Conservation (phyloP, 495 filamentous ascomycete genomes). For the Parathielavia hyrcaniae region DNA sequence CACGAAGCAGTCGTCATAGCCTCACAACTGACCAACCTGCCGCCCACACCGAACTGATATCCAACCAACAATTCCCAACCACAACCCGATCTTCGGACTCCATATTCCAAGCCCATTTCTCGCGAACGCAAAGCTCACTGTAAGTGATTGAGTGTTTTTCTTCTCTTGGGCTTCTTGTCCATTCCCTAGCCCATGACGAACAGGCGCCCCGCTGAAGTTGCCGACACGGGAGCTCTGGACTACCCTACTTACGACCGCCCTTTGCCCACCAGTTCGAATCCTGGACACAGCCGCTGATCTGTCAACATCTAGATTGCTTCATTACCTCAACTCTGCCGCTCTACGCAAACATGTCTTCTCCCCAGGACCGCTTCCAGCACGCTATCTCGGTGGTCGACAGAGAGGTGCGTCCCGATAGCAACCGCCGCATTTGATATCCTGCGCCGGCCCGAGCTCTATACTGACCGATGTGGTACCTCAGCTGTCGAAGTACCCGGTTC, state of each 20-base stretch:
- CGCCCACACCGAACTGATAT: slow-evolving; percentile 3
- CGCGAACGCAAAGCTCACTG: background rate
- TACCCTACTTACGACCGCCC: background rate
- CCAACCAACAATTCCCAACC: no score
- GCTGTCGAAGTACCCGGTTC: slow-evolving; percentile 92
- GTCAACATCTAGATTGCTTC: slow-evolving; percentile 3
- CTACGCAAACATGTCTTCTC: slow-evolving; percentile 56
- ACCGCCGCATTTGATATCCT: slow-evolving; percentile 3
- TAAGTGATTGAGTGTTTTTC: background rate
- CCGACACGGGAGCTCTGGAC: slow-evolving; percentile 7
- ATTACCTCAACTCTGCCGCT: background rate
- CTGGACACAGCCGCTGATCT: background rate
- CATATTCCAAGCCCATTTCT: slow-evolving; percentile 10
- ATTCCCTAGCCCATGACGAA: background rate
- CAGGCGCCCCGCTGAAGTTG: slow-evolving; percentile 6
- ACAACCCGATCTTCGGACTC: background rate
- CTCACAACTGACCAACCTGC: slow-evolving; percentile 4
- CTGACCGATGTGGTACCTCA: slow-evolving; percentile 36
- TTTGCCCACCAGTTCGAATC: background rate
- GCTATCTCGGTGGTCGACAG: slow-evolving; percentile 90
- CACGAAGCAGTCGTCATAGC: slow-evolving; percentile 36
- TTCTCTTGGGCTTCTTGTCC: background rate
- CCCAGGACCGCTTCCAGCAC: slow-evolving; percentile 84
- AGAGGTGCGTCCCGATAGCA: slow-evolving; percentile 62
- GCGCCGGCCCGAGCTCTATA: slow-evolving; percentile 9